phyloP scores from a whole-genome alignment of 225 moss, liverwort and hornwort species.

The Polytrichum formosum region DNA sequence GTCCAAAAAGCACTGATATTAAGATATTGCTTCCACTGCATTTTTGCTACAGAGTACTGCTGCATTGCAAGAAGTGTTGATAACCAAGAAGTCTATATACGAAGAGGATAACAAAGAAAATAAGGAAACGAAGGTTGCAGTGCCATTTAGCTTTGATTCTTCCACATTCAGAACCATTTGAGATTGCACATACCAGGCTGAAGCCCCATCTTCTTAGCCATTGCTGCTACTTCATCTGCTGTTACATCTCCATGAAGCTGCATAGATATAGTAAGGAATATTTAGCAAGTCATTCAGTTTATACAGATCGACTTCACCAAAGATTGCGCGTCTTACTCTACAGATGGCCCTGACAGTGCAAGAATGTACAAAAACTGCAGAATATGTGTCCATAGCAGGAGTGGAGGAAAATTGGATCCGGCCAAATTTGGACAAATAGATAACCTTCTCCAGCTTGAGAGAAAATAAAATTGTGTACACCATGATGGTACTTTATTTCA shows the following conservation, averaged over 20 bases:
- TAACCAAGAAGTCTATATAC: not conserved
- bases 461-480: too few species aligned
- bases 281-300: conserved; percentile 4
- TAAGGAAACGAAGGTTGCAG: not conserved
- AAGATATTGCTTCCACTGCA: not conserved
- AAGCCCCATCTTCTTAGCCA: conserved; percentile 30
- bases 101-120: not conserved
- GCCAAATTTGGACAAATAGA: too few species aligned
- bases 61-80: not conserved
- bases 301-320: not conserved
- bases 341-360: not conserved
- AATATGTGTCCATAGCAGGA: too few species aligned
- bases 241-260: conserved; percentile 53
- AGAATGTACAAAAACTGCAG: too few species aligned
- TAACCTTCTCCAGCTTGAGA: too few species aligned
- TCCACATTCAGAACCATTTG: not conserved
- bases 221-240: conserved; percentile 34
- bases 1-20: not conserved
- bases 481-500: too few species aligned
- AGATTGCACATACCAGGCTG: conserved; percentile 28
- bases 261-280: not conserved
- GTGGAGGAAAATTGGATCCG: too few species aligned
- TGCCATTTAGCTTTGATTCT: not conserved
- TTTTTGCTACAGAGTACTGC: not conserved
- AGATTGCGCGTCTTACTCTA: not conserved